Conservation (phyloP, 805 yeast species). For the Hermanozyma aechmeae region DNA sequence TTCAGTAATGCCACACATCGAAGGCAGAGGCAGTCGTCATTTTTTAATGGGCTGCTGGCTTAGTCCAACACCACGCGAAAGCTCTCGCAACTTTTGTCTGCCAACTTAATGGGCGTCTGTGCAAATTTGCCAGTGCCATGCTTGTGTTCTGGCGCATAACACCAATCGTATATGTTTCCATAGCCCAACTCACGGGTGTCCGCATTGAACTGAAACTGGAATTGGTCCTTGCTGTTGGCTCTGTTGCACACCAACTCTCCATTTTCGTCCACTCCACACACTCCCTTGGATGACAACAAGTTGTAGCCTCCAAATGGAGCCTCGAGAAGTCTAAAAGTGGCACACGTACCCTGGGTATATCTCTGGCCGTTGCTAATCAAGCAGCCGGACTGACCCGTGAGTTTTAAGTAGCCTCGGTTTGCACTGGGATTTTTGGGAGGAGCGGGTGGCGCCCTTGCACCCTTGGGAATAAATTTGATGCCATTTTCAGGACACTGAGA, state of each 20-base stretch:
- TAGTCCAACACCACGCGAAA: too few relatives aligned
- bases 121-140: constrained; percentile 21
- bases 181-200: constrained; percentile 39
- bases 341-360: constrained; percentile 80
- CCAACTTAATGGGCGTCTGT: constrained; percentile 43
- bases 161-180: constrained; percentile 59
- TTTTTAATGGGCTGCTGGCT: too few relatives aligned
- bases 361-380: constrained; percentile 80
- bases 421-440: constrained; percentile 23
- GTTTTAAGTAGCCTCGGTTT: constrained; percentile 29
- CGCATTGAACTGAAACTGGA: constrained; percentile 50
- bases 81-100: too few relatives aligned
- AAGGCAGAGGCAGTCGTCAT: too few relatives aligned
- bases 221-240: too few relatives aligned
- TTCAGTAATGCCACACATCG: too few relatives aligned
- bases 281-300: constrained; percentile 62
- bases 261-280: constrained; percentile 39
- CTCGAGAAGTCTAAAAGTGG: constrained; percentile 50
- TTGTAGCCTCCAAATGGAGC: constrained; percentile 68
- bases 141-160: constrained; percentile 34
- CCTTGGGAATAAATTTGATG: constrained; percentile 68
- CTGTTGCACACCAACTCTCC: constrained; percentile 9
- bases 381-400: constrained; percentile 56
- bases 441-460: constrained; percentile 15
- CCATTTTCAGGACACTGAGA: constrained; percentile 63